These are phyloP conservation scores for Huiozyma naganishii DNA, from an alignment of 805 yeast species.

Conservation along the genomic window DNA sequence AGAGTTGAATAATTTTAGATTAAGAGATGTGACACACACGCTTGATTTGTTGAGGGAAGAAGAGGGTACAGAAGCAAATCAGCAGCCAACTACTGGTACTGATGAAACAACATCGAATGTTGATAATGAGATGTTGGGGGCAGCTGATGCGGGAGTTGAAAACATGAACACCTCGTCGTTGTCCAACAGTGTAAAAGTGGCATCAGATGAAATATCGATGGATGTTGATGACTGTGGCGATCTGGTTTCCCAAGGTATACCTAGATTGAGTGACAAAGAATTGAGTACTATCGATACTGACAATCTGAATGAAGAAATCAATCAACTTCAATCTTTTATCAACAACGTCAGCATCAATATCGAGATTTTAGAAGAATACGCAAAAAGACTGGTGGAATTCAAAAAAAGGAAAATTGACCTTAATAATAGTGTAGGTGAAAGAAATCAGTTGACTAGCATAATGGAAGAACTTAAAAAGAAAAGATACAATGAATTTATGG, in stretches of 20 bases:
- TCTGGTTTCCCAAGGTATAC: slow-evolving; percentile 24
- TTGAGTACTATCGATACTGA: slow-evolving; percentile 38
- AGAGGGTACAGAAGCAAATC: background rate
- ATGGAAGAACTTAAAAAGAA: slow-evolving; percentile 63
- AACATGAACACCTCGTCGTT: background rate
- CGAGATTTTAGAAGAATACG: slow-evolving; percentile 69
- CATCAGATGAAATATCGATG: slow-evolving; percentile 7
- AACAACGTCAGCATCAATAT: slow-evolving; percentile 53
- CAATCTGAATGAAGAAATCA: slow-evolving; percentile 40
- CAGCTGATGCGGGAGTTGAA: background rate
- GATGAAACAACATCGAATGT: background rate
- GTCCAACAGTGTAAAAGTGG: background rate
- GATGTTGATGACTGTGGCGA: slow-evolving; percentile 24
- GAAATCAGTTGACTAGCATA: slow-evolving; percentile 52
- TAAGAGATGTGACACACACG: slow-evolving; percentile 41
- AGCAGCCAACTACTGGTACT: background rate
- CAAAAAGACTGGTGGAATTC: slow-evolving; percentile 53
- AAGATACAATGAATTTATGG: slow-evolving; percentile 83
- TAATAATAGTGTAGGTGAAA: slow-evolving; percentile 50
- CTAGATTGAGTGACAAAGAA: slow-evolving; percentile 41
- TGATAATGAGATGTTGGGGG: background rate
- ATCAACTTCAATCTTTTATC: slow-evolving; percentile 43
- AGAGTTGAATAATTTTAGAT: slow-evolving; percentile 34
- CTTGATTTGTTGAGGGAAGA: slow-evolving; percentile 6
- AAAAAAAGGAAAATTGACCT: slow-evolving; percentile 52